These are phyloP conservation scores for Pyrus hybrid DNA, from an alignment of 331 rosid species.

Conservation along the genomic window DNA sequence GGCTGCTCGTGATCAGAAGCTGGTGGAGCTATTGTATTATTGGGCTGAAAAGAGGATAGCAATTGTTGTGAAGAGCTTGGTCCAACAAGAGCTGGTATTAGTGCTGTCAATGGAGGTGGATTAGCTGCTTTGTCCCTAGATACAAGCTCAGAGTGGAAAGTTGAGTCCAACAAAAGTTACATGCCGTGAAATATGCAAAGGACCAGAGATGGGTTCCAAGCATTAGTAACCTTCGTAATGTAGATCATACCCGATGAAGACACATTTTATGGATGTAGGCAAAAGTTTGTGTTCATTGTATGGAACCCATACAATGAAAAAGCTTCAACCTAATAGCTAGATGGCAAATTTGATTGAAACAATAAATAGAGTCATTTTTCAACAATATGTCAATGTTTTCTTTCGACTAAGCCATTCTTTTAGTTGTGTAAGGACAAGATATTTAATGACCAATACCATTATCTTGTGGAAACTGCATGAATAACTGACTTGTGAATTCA, in stretches of 20 bases:
- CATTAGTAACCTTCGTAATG: not conserved
- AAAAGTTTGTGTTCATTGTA: not conserved
- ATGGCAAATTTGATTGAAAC: not conserved
- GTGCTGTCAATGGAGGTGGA: not conserved
- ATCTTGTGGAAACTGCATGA: no score
- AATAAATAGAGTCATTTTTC: not conserved
- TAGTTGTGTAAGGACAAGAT: no score
- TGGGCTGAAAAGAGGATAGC: no score
- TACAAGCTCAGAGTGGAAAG: not conserved
- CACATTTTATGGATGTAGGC: not conserved
- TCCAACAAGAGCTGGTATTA: no score
- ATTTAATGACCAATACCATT: no score
- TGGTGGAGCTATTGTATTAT: no score
- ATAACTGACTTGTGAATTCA: no score
- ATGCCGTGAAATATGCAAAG: not conserved
- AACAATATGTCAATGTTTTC: not conserved
- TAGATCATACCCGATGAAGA: not conserved
- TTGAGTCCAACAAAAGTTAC: not conserved
- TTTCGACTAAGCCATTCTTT: no score
- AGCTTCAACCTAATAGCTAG: not conserved
- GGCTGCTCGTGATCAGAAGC: no score
- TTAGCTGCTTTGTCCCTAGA: not conserved
- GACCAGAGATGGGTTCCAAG: not conserved
- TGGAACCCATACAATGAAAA: not conserved
- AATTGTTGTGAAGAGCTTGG: no score